A percentile compares a stretch with the other conserved stretches of the same genome.
phyloP scores from a whole-genome alignment of 139 green algal species.

The Chlamydomonas applanata region DNA sequence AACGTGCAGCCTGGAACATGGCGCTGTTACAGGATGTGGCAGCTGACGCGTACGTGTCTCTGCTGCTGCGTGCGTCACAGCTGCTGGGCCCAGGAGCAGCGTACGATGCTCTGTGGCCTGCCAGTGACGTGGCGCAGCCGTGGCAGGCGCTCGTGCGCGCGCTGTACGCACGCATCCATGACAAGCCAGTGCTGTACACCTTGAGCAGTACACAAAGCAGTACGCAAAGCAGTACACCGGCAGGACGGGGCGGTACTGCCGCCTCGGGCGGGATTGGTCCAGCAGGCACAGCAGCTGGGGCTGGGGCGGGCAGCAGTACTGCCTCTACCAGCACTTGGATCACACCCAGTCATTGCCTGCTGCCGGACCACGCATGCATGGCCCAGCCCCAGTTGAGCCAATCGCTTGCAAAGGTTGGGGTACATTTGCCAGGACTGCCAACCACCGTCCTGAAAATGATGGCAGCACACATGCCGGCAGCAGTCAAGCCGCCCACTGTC shows the following conservation, averaged over 20 bases:
- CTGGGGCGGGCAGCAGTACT: slow-evolving; percentile 11
- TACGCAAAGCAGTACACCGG: neutral
- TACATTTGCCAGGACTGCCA: slow-evolving; percentile 36
- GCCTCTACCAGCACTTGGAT: slow-evolving; percentile 50
- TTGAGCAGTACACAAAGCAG: neutral
- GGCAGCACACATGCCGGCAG: slow-evolving; percentile 24
- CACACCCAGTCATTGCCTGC: slow-evolving; percentile 25
- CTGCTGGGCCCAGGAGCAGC: slow-evolving; percentile 39
- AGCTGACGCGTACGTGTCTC: slow-evolving; percentile 50
- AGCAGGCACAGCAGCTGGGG: too few relatives aligned
- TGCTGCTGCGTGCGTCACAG: slow-evolving; percentile 45
- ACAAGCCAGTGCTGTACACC: slow-evolving; percentile 34
- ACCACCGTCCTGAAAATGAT: slow-evolving; percentile 26
- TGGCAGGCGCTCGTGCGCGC: slow-evolving; percentile 50
- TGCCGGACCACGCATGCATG: slow-evolving; percentile 13
- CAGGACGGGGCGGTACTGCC: slow-evolving; percentile 7
- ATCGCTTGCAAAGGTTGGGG: slow-evolving; percentile 17
- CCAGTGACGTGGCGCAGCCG: slow-evolving; percentile 25
- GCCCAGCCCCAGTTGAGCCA: neutral
- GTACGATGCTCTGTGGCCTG: slow-evolving; percentile 61
- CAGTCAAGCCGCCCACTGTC: slow-evolving; percentile 16
- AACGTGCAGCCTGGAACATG: slow-evolving; percentile 69
- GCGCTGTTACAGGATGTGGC: slow-evolving; percentile 58
- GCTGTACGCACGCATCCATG: slow-evolving; percentile 36
- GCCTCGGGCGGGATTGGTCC: too few relatives aligned